Percentiles rank a stretch among this genome's conserved stretches.
Conservation (phyloP, 1,139 yeast genomes). For the Pichia sp. region DNA sequence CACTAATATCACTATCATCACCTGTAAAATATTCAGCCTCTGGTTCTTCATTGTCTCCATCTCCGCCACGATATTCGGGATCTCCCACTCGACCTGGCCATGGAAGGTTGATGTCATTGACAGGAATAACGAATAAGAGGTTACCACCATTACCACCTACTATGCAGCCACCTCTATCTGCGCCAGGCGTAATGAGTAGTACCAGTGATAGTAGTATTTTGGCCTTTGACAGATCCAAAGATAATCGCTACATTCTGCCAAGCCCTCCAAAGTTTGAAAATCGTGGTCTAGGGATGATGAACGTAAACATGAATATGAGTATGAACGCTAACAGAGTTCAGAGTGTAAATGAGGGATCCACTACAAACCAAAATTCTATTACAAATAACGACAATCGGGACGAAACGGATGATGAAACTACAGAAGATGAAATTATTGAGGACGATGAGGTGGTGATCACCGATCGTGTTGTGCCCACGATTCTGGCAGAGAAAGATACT, state of each 20-base stretch:
- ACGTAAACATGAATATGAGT: not conserved
- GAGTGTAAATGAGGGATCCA: not conserved
- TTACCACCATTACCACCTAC: conserved; percentile 11
- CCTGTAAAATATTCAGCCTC: conserved; percentile 29
- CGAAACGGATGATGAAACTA: conserved; percentile 19
- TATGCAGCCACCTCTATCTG: conserved; percentile 11
- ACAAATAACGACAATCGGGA: not conserved
- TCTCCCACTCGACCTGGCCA: conserved; percentile 12
- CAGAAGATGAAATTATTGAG: conserved; percentile 27
- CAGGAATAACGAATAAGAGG: conserved; percentile 8
- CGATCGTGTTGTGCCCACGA: conserved; percentile 1
- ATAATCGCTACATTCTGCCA: conserved; percentile 6
- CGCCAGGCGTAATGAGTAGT: conserved; percentile 8
- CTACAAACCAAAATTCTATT: not conserved
- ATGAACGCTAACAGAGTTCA: not conserved
- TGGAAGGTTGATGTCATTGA: conserved; percentile 11
- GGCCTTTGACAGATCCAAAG: not conserved
- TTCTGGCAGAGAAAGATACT: not conserved
- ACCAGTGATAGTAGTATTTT: conserved; percentile 2
- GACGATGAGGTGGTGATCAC: conserved; percentile 18
- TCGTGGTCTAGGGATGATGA: not conserved
- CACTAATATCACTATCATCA: conserved; percentile 34
- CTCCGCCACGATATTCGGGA: conserved; percentile 20
- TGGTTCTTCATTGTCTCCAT: conserved; percentile 25
- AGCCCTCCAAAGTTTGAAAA: conserved; percentile 7